Evolutionary conservation across 2,329 filamentous ascomycete species (phyloP).

Genomic region (Fusarium chaquense): DNA sequence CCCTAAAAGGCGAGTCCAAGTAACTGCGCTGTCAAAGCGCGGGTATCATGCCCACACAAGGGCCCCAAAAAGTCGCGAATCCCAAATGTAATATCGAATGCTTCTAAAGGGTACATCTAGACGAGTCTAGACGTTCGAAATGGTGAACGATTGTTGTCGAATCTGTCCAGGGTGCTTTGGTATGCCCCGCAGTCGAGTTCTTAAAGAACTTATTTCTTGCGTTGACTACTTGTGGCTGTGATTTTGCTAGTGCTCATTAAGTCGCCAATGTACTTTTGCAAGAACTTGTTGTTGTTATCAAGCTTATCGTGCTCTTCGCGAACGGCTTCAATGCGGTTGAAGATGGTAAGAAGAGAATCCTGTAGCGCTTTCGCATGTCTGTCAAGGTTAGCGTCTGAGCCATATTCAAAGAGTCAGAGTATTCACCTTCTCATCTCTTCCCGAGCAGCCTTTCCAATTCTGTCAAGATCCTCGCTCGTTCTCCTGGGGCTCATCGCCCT

Average conservation of each 20-base stretch:
- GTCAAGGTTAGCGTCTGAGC: slow-evolving; percentile 26
- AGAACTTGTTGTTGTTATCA: slow-evolving; percentile 94
- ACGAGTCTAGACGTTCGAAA: slow-evolving; percentile 20
- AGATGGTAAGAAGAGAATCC: slow-evolving; percentile 87
- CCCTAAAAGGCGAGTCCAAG: slow-evolving; percentile 31
- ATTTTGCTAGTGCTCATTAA: slow-evolving; percentile 89
- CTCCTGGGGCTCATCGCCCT: slow-evolving; percentile 93
- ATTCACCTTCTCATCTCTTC: slow-evolving; percentile 70
- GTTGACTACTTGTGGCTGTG: slow-evolving; percentile 66
- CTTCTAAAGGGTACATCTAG: slow-evolving; percentile 26
- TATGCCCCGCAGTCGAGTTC: not conserved
- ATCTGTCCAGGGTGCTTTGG: not conserved
- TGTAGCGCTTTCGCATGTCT: slow-evolving; percentile 92
- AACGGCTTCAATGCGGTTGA: slow-evolving; percentile 94
- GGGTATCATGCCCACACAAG: slow-evolving; percentile 50
- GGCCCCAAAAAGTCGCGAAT: slow-evolving; percentile 44
- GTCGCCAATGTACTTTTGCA: slow-evolving; percentile 98
- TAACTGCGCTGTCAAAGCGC: slow-evolving; percentile 44
- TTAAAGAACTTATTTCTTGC: slow-evolving; percentile 62
- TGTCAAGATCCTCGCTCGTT: slow-evolving; percentile 91
- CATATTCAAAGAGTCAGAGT: not conserved
- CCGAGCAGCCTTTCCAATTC: slow-evolving; percentile 84
- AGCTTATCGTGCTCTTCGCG: slow-evolving; percentile 96
- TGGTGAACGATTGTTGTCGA: slow-evolving; percentile 4
- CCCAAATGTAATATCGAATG: slow-evolving; percentile 32